Evolutionary conservation across 1,284 basidiomycete genomes (phyloP), one percentile per base, ranked within the genome.

Genomic region (Trichosporon faecale): DNA sequence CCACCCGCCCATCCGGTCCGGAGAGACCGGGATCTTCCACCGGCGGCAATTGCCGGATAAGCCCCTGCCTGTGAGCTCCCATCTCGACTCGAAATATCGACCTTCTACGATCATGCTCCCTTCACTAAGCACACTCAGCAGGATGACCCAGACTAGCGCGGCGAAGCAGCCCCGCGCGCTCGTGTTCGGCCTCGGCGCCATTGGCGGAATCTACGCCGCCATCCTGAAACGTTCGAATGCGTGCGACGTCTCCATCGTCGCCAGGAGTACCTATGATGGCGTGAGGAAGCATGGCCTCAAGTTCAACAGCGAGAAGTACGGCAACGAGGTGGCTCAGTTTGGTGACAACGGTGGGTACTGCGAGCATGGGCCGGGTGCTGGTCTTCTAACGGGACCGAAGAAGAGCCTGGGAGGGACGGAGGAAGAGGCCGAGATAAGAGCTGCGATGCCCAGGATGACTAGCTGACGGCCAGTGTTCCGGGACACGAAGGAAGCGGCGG

Each of bases 171-270:
- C 69, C n/a, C 69, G 66, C 70, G 79, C 82, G 67, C 76, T 83
- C 27, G 72, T 84, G 35, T 84, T 84, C 72, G 83, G 83, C 66
- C 77, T 83, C 61, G 83, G 83, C 67, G 80, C 80, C 64, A 82
- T 85, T 35, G 85, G 85, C 21, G 81, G 83, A n/a, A 81, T 86
- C 68, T 86, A 86, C 75, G 83, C 84, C 5, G 83, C 80, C 70
- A 80, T 85, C 66, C 78, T 86, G 14, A 74, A 77, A 21, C 74
- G 79, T 0, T 84, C 83, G 0, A 82, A 80, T 1, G 70, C 74
- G 52, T 83, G 80, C 64, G 69, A 80, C 12, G 83, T 86, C 4
- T 82, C 81, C 21, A 84, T 85, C 1, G 84, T 85, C 12, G 85
- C 85, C 14, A 74, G 86, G 18, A 84, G 82, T 25, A 86, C 85